Conservation (phyloP, 73 alveolate genomes). For the Vitrella brassicaformis region DNA sequence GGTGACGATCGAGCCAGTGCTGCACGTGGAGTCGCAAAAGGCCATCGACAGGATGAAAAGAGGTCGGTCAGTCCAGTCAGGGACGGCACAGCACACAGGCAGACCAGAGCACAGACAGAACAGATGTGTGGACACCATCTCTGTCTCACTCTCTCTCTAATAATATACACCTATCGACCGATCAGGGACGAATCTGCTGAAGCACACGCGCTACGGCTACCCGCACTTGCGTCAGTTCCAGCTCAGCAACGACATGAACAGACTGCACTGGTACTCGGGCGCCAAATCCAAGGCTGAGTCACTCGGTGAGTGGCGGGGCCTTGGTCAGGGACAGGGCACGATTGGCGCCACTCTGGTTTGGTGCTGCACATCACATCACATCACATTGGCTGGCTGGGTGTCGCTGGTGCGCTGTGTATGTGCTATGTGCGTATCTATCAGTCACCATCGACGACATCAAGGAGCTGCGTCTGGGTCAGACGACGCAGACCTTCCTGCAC, state of each 20-base stretch:
- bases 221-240: constrained; percentile 42
- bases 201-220: constrained; percentile 32
- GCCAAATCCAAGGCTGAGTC: no score
- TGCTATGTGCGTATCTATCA: neutral
- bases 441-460: neutral
- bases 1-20: constrained; percentile 22
- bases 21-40: constrained; percentile 32
- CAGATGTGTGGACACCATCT: no score
- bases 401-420: no score
- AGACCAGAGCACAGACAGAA: no score
- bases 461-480: constrained; percentile 24
- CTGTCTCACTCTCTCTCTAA: neutral
- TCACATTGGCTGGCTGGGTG: no score
- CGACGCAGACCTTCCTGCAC: constrained; percentile 32
- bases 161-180: no score
- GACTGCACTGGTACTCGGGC: constrained; percentile 36
- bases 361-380: no score
- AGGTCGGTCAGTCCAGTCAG: no score
- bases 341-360: no score
- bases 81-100: no score
- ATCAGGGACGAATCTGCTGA: constrained; percentile 1
- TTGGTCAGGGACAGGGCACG: no score
- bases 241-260: constrained; percentile 32
- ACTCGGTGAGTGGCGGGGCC: no score
- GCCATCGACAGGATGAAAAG: neutral